Evolutionary conservation across 306 rosid genomes (phyloP), one percentile per base, ranked within the genome.

Genomic region (Bauhinia variegata): DNA sequence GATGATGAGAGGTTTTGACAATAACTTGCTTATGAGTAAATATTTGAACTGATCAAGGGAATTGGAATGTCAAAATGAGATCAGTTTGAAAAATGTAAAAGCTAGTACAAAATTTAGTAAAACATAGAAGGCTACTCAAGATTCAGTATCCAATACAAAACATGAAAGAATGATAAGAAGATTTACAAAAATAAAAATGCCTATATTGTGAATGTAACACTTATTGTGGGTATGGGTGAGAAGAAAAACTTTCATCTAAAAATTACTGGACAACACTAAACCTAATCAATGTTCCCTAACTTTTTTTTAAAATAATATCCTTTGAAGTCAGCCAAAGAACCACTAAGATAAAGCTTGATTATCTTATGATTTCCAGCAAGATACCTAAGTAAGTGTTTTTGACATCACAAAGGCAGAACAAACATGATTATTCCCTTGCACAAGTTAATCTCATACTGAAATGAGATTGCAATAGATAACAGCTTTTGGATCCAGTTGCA

Each of bases 391-490:
- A 50, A 53, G 11, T 38, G 37, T 68, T 11, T 46, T 41, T 56
- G 47, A 6, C 34, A 16, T 56, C 43, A 44, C n/a, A 33, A 13
- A 43, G 11, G 37, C 38, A 33, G 38, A 44, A 57, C 58, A n/a
- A 56, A 7, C 14, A 30, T 30, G 31, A 31, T 53, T n/a, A 54
- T 23, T 41, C 44, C 46, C 31, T 36, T 42, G 15, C 31, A 41
- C 11, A 55, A 44, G 58, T 70, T 58, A 47, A 70, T 58, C 38
- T 33, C 54, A 12, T 7, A 52, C 32, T 47, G 36, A 55, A 46
- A 47, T 18, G 59, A 41, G 42, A 54, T 54, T 41, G 17, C 16
- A 68, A 68, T 57, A 54, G 38, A 8, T 32, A 54, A 37, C 2
- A 8, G 28, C 15, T 7, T 62, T 9, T 14, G 14, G 28, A 44